Evolutionary conservation across 495 filamentous ascomycete species (phyloP).

Genomic region (Aspergillus sparsus): DNA sequence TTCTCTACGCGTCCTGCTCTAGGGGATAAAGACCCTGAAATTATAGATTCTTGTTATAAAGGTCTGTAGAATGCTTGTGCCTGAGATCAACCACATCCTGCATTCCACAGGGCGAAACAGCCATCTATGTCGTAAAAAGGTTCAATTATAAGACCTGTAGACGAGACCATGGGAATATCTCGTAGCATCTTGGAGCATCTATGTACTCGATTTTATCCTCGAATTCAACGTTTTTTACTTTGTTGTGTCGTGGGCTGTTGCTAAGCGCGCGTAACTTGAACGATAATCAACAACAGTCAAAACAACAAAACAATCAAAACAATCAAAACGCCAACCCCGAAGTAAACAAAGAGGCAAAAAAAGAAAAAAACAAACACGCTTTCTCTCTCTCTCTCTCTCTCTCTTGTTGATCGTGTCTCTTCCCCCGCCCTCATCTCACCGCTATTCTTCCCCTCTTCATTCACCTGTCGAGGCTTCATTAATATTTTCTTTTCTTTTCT

Average conservation of each 20-base stretch:
- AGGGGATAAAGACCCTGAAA: not conserved
- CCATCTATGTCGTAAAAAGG: not conserved
- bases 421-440: slow-evolving; percentile 1
- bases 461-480: not conserved
- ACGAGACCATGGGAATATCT: not conserved
- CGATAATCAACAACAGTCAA: slow-evolving; percentile 17
- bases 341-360: no score
- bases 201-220: not conserved
- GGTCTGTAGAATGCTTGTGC: slow-evolving; percentile 13
- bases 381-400: slow-evolving; percentile 10
- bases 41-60: not conserved
- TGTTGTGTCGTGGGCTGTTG: slow-evolving; percentile 5
- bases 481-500: not conserved
- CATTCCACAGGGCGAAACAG: slow-evolving; percentile 14
- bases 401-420: not conserved
- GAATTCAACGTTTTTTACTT: not conserved
- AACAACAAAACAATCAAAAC: slow-evolving; percentile 14
- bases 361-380: not conserved
- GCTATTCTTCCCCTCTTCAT: not conserved
- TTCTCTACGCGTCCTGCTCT: slow-evolving; percentile 3
- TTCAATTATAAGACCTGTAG: not conserved
- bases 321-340: slow-evolving; percentile 3
- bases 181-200: no score
- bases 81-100: slow-evolving; percentile 12
- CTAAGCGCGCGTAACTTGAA: slow-evolving; percentile 17